Evolutionary conservation across 495 filamentous ascomycete genomes (phyloP).

Genomic region (Xylaria sp.): DNA sequence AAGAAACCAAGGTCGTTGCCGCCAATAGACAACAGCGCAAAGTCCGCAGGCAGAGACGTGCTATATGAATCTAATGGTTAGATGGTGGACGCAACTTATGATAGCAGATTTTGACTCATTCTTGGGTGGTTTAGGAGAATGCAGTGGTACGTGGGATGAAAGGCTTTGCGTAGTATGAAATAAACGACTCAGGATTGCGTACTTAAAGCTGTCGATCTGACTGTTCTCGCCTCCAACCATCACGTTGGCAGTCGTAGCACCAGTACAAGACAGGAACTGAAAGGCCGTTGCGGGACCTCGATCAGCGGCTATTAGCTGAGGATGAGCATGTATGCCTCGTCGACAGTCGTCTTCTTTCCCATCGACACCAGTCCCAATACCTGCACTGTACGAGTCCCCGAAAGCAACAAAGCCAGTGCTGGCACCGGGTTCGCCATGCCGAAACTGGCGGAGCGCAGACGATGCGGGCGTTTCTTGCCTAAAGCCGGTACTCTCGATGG

Average conservation of each 20-base stretch:
- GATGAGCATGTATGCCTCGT: conserved; percentile 47
- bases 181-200: background rate
- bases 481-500: background rate
- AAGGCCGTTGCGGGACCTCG: conserved; percentile 37
- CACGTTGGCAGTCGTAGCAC: conserved; percentile 45
- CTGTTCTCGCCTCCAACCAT: conserved; percentile 37
- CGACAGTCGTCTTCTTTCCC: conserved; percentile 51
- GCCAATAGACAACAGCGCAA: conserved; percentile 53
- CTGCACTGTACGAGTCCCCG: conserved; percentile 58
- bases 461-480: background rate
- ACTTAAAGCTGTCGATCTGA: conserved; percentile 49
- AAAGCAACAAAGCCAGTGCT: conserved; percentile 48
- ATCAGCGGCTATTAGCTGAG: conserved; percentile 44
- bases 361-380: conserved; percentile 52
- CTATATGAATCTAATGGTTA: background rate
- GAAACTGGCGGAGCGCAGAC: background rate
- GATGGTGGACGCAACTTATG: background rate
- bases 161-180: background rate
- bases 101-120: background rate
- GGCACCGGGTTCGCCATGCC: background rate
- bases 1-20: conserved; percentile 61
- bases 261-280: conserved; percentile 52
- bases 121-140: background rate
- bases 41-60: conserved; percentile 35
- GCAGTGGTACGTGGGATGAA: background rate